Percentiles rank a stretch among this genome's conserved stretches.
Conservation (phyloP, 2,329 filamentous ascomycete species). For the Aspergillus intermedius region DNA sequence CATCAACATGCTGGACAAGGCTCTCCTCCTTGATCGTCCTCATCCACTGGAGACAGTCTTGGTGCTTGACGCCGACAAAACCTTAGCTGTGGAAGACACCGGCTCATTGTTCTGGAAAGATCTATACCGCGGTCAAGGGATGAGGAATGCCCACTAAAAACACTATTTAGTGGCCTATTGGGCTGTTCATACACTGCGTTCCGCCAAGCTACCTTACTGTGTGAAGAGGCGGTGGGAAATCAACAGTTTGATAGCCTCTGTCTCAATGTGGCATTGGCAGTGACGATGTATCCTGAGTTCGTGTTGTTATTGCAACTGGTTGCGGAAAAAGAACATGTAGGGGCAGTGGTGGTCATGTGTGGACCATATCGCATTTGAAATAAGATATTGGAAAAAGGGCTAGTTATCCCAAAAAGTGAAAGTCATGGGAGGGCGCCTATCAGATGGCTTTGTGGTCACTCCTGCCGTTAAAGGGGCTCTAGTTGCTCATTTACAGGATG, state of each 20-base stretch:
- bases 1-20: conserved; percentile 26
- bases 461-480: conserved; percentile 45
- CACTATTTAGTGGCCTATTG: conserved; percentile 42
- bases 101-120: conserved; percentile 9
- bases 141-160: conserved; percentile 29
- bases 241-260: conserved; percentile 43
- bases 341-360: conserved; percentile 50
- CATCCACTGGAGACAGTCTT: conserved; percentile 40
- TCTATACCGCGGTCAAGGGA: conserved; percentile 3
- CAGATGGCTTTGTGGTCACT: conserved; percentile 47
- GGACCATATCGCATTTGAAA: conserved; percentile 52
- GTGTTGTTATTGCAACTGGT: conserved; percentile 35
- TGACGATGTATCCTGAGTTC: conserved; percentile 46
- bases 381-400: conserved; percentile 41
- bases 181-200: conserved; percentile 52
- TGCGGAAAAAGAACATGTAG: conserved; percentile 30
- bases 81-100: conserved; percentile 38
- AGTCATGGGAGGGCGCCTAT: conserved; percentile 49
- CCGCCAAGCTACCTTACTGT: conserved; percentile 48
- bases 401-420: conserved; percentile 39
- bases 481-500: conserved; percentile 36
- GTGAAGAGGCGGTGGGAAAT: conserved; percentile 41
- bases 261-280: conserved; percentile 34
- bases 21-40: conserved; percentile 15
- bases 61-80: conserved; percentile 55